Evolutionary conservation across 768 basidiomycete species (phyloP).

Genomic region (Solioccasus polychromus): DNA sequence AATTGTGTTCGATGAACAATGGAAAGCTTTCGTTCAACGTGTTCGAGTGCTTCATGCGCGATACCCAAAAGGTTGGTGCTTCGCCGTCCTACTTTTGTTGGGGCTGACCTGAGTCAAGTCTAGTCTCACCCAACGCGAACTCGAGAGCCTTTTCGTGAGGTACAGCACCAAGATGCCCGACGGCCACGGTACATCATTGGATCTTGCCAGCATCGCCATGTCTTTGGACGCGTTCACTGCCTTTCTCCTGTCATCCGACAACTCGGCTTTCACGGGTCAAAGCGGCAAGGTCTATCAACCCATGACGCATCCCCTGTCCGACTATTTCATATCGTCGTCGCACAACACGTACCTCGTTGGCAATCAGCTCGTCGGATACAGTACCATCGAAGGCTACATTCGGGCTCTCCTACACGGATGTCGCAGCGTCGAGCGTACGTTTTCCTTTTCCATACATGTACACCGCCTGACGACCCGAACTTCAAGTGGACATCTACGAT

Average conservation of each 20-base stretch:
- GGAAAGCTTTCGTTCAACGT: slow-evolving; percentile 35
- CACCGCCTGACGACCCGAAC: neutral
- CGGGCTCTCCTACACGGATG: slow-evolving; percentile 86
- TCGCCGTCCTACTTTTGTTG: slow-evolving; percentile 1
- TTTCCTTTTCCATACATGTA: neutral
- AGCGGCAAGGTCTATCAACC: slow-evolving; percentile 63
- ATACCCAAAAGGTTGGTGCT: slow-evolving; percentile 46
- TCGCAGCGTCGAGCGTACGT: slow-evolving; percentile 89
- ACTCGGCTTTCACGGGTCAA: slow-evolving; percentile 55
- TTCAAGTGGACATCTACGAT: slow-evolving; percentile 86
- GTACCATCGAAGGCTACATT: slow-evolving; percentile 91
- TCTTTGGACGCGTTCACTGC: slow-evolving; percentile 68
- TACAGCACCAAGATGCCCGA: slow-evolving; percentile 26
- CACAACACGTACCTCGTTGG: slow-evolving; percentile 94
- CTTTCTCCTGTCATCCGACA: slow-evolving; percentile 81
- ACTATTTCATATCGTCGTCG: slow-evolving; percentile 87
- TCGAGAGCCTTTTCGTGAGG: slow-evolving; percentile 36
- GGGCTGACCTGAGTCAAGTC: slow-evolving; percentile 32
- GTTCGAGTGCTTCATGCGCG: slow-evolving; percentile 52
- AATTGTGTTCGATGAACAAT: slow-evolving; percentile 29
- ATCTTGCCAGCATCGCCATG: slow-evolving; percentile 20
- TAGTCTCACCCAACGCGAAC: slow-evolving; percentile 30
- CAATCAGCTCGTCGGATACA: slow-evolving; percentile 81
- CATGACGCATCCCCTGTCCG: slow-evolving; percentile 84
- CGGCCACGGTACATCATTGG: neutral